Evolutionary conservation across 179 eudicot species (phyloP).

Genomic region (Sideroxylon spinosum): DNA sequence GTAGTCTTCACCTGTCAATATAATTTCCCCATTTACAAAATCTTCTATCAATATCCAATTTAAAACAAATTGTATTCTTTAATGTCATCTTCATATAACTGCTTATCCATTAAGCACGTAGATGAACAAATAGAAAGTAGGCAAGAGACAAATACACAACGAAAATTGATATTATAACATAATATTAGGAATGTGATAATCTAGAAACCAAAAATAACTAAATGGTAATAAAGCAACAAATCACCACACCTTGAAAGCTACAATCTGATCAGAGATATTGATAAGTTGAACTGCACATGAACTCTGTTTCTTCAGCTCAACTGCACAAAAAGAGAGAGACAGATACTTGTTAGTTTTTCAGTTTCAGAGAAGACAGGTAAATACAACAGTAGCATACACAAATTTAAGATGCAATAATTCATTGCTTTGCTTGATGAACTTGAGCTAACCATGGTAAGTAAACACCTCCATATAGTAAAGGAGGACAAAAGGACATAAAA

Average conservation of each 20-base stretch:
- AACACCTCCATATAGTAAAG: neutral
- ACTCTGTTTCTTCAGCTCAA: slow-evolving; percentile 74
- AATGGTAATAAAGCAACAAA: slow-evolving; percentile 4
- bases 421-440: slow-evolving; percentile 7
- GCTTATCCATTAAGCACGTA: no score
- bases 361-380: neutral
- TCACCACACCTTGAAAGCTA: slow-evolving; percentile 64
- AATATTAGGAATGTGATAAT: neutral
- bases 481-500: slow-evolving; percentile 5
- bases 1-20: slow-evolving; percentile 83
- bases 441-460: neutral
- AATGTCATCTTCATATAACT: neutral
- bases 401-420: neutral
- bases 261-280: slow-evolving; percentile 52
- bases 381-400: neutral
- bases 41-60: slow-evolving; percentile 14
- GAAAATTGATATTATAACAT: neutral
- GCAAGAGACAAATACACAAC: neutral
- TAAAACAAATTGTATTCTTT: neutral
- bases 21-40: slow-evolving; percentile 12
- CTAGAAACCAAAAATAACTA: neutral
- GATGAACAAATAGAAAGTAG: no score
- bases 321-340: slow-evolving; percentile 26
- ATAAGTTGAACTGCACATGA: slow-evolving; percentile 57
- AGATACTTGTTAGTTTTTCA: slow-evolving; percentile 4